Conservation (phyloP, 768 basidiomycete species). For the Lactarius sp. region DNA sequence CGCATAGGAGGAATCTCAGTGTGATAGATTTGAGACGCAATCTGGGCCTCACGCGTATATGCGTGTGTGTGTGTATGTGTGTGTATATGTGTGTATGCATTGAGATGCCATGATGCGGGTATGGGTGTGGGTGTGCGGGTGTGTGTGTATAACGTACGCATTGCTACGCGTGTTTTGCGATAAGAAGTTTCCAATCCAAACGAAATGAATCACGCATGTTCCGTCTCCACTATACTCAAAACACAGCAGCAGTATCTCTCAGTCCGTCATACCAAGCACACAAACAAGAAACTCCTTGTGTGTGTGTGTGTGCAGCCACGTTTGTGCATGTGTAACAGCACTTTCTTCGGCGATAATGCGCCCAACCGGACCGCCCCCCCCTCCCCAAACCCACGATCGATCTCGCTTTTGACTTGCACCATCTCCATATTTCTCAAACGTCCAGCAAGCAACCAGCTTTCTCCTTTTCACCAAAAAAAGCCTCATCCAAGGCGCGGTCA, state of each 20-base stretch:
- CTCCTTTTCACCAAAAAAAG: no score
- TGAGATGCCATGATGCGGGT: neutral
- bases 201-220: constrained; percentile 12
- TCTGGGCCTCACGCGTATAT: neutral
- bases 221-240: neutral
- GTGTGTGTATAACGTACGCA: neutral
- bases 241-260: neutral
- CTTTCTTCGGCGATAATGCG: no score
- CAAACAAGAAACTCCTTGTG: no score
- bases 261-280: neutral
- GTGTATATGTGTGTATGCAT: neutral
- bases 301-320: no score
- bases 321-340: no score
- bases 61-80: neutral
- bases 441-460: no score
- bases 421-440: no score
- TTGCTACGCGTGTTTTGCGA: neutral
- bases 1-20: neutral
- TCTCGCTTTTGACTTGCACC: neutral
- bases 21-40: constrained; percentile 12
- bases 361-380: no score
- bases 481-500: neutral
- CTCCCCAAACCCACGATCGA: neutral
- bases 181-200: constrained; percentile 5
- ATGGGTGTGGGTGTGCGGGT: neutral